Evolutionary conservation across 768 basidiomycete genomes (phyloP), one percentile per base, ranked within the genome.

Genomic region (Suillus clintonianus): DNA sequence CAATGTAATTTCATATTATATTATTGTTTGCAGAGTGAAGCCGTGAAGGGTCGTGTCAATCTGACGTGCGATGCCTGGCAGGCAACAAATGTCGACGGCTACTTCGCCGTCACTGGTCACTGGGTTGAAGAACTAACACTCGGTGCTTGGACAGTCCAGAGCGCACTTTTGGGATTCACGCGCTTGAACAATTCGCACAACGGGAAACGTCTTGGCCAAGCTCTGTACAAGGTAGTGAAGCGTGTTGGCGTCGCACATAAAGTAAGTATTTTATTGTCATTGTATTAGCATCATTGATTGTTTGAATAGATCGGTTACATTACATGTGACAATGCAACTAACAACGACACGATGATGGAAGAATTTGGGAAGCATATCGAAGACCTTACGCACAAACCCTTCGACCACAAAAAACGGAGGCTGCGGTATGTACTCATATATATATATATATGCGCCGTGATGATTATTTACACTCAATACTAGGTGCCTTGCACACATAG

Each of bases 31-130:
- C 43, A 70, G 71, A 64, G 70, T 42, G 24, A 51, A 3, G 45
- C 14, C 4, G 69, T 72, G 5, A 56, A 51, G 13, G 71, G 76
- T 24, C n/a, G 61, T 9, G 68, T 78, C 22, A 74, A 65, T 41
- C 50, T 78, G 14, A 81, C 80, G 1, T 75, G 74, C 59, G 76
- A 81, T 66, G 78, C 72, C 11, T 80, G 78, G 79, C 76, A 77
- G 59, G 80, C 80, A 1, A 58, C 34, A 3, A 79, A 79, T 61
- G 62, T 59, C 0, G 75, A 80, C 61, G 72, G 68, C 0, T 80
- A 80, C 63, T 77, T 79, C 64, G 77, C 76, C 7, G 76, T 79
- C 0, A 80, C 77, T 1, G 75, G 68, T 0, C 76, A 77, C 60
- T 80, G 77, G 76, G 72, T 80, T 53, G 75, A 79, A 62, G 76